Evolutionary conservation across 345 rosid species (phyloP).

Genomic region (Garcia nutans): DNA sequence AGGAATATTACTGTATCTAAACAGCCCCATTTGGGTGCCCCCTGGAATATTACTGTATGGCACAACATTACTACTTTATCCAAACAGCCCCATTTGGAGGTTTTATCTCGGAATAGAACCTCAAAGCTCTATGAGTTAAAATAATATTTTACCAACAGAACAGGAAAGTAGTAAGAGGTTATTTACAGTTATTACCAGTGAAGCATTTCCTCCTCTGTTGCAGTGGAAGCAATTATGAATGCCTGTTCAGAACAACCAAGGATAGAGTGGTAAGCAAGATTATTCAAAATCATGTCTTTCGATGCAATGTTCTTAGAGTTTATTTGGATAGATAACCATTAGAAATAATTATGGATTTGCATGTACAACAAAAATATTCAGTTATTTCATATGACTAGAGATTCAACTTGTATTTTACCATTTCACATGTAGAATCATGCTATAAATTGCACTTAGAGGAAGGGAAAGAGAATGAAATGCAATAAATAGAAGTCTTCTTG

Average conservation of each 20-base stretch:
- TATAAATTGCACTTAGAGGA: not conserved
- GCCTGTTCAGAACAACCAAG: constrained; percentile 58
- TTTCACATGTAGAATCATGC: not conserved
- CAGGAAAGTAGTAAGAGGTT: not conserved
- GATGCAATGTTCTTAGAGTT: not conserved
- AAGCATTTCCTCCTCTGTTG: constrained; percentile 89
- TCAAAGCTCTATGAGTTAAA: not conserved
- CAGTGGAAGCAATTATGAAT: constrained; percentile 96
- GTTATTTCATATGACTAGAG: too few species aligned
- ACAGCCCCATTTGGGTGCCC: not conserved
- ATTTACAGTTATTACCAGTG: constrained; percentile 57
- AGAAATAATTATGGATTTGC: too few species aligned
- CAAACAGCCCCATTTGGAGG: not conserved
- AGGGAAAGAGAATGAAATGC: not conserved
- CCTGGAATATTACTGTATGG: not conserved
- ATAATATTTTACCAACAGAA: not conserved
- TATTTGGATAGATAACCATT: too few species aligned
- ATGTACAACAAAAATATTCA: too few species aligned
- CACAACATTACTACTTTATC: not conserved
- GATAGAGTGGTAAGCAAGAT: constrained; percentile 22
- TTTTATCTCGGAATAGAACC: not conserved
- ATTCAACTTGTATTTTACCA: not conserved
- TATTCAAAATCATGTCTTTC: not conserved
- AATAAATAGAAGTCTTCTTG: not conserved
- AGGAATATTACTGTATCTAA: not conserved